Evolutionary conservation across 306 rosid genomes (phyloP).

Genomic region (Fagus crenata): DNA sequence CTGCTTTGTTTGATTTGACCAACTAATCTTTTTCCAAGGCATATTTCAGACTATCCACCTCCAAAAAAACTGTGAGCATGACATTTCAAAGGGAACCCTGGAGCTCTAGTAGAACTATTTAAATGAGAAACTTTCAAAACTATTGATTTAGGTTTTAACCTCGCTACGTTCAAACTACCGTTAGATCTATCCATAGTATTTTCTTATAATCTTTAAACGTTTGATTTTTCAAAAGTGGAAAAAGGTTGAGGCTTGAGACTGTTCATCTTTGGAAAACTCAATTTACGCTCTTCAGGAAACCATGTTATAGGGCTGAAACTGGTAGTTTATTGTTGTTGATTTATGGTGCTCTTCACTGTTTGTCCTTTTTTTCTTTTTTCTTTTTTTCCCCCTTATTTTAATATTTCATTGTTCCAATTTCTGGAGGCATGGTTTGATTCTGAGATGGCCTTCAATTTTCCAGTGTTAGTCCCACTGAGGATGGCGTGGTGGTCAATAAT

Average conservation of each 20-base stretch:
- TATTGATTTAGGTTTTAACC: not conserved
- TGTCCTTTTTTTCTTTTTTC: not conserved
- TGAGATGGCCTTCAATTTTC: slow-evolving; percentile 42
- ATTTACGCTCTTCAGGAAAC: not conserved
- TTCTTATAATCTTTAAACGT: not conserved
- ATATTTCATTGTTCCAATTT: slow-evolving; percentile 26
- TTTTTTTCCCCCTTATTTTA: not conserved
- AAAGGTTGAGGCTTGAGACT: not conserved
- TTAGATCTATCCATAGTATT: not conserved
- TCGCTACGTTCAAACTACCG: not conserved
- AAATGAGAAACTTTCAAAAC: not conserved
- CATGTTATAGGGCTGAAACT: not conserved
- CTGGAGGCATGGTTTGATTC: slow-evolving; percentile 30
- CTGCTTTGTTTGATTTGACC: slow-evolving; percentile 11
- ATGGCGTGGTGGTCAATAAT: slow-evolving; percentile 48
- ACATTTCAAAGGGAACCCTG: not conserved
- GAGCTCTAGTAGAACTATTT: not conserved
- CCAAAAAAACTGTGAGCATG: not conserved
- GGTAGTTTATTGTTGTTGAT: not conserved
- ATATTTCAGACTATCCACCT: not conserved
- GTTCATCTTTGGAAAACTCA: not conserved
- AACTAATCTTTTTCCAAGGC: not conserved
- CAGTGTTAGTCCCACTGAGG: slow-evolving; percentile 61
- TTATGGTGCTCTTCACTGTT: too few relatives aligned
- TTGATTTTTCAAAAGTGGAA: not conserved